Evolutionary conservation across 306 rosid genomes (phyloP), one percentile per base, ranked within the genome.

Genomic region (Cucumis cinereus): DNA sequence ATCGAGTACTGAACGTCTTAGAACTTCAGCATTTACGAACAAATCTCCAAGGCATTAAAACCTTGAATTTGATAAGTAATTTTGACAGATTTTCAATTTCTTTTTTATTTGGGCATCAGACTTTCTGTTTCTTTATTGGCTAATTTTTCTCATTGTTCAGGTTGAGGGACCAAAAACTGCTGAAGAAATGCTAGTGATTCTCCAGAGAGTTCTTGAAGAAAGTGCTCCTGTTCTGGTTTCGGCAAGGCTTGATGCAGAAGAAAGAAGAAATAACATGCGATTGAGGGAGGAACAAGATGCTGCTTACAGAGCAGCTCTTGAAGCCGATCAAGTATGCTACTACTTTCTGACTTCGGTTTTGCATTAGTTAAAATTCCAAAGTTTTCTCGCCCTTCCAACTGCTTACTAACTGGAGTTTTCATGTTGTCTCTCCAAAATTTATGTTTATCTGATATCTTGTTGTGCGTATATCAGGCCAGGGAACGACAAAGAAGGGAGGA

Each of bases 211-310:
- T 80, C 91, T 90, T 69, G 98, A 95, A 88, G 98, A 95, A 84
- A 92, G 97, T 73, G 79, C 96, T 76, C 85, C 95, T 41, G 93
- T 87, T 82, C 93, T 95, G 82, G 92, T 87, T 76, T 50, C 93
- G 1, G 98, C 93, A 30, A 89, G 98, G 85, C 84, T 79, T 81
- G 97, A 90, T 40, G 96, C 99, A 60, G 99, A 95, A 87, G 98
- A 95, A 90, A 89, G 99, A 78, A 83, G 64, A 68, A 92, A 62
- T 74, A 92, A 92, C 80, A 58, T 69, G 75, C 93, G 88, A 43
- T 85, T 95, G 82, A 92, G 99, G 79, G 98, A 95, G 86, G 99
- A 95, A 88, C 98, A 94, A 86, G 99, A 92, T 92, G 98, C 99
- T 81, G 99, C 99, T 50, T 95, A 84, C 79, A 88, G 96, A 87